Evolutionary conservation across 2,329 filamentous ascomycete genomes (phyloP), one percentile per base, ranked within the genome.

Genomic region (Lomentospora prolificans): DNA sequence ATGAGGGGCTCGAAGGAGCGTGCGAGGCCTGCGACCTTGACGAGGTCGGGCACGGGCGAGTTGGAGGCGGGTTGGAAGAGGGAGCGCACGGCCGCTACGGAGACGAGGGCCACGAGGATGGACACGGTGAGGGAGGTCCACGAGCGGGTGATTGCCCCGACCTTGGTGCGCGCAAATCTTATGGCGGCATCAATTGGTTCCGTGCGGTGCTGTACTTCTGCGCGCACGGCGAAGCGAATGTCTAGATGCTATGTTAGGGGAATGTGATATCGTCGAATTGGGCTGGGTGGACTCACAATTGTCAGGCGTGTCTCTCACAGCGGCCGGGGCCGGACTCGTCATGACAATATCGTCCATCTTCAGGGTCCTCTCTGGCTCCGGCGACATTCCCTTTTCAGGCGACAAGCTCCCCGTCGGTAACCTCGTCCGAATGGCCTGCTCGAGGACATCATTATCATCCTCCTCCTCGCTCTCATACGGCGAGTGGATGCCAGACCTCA

Each of bases 1-100:
- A 97, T 95, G 48, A 96, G 79, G 4, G 92, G 92, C 68, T 96
- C 92, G 65, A 96, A 95, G 8, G 90, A 90, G 63, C 89, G 89
- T 51, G 91, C 91, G 61, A 97, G 82, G 53, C 87, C 85, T 3
- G 91, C 91, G 24, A 96, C 86, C 68, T 95, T 96, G 66, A 96
- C 86, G 14, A 97, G 78, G 66, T 96, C 91, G 0, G 89, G 89
- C 2, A 87, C 85, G 1, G 87, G 81, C 10, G 56, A 54, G 36
- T 80, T 77, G 4, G 75, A 69, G 28, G 83, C 85, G 9, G 90
- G 88, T 57, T 86, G 78, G 53, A 89, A 81, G 14, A 95, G 72
- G 8, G 81, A 77, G 59, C 84, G 81, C 62, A 89, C 68, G 22
- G 85, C 72, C 6, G 82, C 75, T 63, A 89, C 76, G 9, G 85